Evolutionary conservation across 768 basidiomycete species (phyloP).

Genomic region (Gloeophyllum trabeum): DNA sequence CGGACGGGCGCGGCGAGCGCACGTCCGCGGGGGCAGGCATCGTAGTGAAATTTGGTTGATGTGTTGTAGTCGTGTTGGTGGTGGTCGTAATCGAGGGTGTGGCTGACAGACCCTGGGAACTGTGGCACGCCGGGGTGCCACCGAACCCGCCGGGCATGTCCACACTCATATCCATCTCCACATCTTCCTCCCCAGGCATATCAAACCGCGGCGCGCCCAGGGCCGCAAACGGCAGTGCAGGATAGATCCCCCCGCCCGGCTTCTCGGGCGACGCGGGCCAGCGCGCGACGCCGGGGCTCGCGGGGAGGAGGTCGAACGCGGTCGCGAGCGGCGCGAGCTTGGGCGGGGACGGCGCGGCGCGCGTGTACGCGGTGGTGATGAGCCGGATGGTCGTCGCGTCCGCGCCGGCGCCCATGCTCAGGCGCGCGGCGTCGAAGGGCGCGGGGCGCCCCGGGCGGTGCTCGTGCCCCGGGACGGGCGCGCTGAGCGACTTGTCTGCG

Average conservation of each 20-base stretch:
- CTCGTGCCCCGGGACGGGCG: constrained; percentile 49
- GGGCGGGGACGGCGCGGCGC: constrained; percentile 30
- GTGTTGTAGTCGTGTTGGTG: constrained; percentile 7
- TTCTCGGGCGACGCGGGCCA: constrained; percentile 32
- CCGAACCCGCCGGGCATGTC: constrained; percentile 24
- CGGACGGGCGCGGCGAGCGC: background rate
- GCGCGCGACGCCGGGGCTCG: no score
- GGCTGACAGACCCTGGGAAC: constrained; percentile 8
- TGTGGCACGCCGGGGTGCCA: background rate
- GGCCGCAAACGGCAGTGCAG: constrained; percentile 22
- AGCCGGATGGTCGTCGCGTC: constrained; percentile 33
- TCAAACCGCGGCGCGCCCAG: constrained; percentile 8
- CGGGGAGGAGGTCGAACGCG: constrained; percentile 54
- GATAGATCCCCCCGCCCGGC: constrained; percentile 24
- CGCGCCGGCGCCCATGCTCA: constrained; percentile 30
- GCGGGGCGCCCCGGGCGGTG: constrained; percentile 51
- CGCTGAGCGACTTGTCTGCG: constrained; percentile 13
- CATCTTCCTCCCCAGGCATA: constrained; percentile 13
- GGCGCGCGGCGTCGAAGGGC: constrained; percentile 39
- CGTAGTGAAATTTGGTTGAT: constrained; percentile 13
- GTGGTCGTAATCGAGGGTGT: constrained; percentile 3
- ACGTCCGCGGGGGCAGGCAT: background rate
- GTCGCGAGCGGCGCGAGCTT: constrained; percentile 56
- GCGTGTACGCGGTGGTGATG: constrained; percentile 12
- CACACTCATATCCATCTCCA: no score